phyloP scores from a whole-genome alignment of 2,329 filamentous ascomycete genomes.

The Fusarium napiforme region DNA sequence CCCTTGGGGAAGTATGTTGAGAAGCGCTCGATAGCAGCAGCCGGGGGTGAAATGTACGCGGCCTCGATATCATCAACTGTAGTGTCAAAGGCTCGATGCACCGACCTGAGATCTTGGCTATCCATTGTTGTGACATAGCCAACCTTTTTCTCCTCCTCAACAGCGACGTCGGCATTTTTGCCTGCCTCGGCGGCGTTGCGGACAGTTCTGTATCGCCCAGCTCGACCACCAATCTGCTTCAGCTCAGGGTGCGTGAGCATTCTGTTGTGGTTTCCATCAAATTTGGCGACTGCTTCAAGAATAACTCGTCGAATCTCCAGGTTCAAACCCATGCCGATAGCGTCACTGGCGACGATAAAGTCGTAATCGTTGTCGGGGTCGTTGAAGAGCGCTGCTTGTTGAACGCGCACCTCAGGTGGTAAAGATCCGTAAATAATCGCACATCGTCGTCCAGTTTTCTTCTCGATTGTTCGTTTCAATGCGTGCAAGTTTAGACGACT shows the following conservation, averaged over 20 bases:
- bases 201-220: conserved; percentile 83
- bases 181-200: conserved; percentile 41
- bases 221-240: conserved; percentile 94
- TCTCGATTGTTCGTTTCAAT: conserved; percentile 82
- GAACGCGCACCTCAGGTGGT: conserved; percentile 90
- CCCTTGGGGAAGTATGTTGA: conserved; percentile 82
- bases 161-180: conserved; percentile 1
- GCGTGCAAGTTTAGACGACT: conserved; percentile 84
- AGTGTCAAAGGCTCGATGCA: conserved; percentile 70
- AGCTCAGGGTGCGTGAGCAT: conserved; percentile 78
- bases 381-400: conserved; percentile 94
- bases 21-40: conserved; percentile 77
- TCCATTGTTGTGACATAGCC: conserved; percentile 86
- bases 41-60: conserved; percentile 81
- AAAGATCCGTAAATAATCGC: conserved; percentile 93
- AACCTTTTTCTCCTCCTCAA: conserved; percentile 55
- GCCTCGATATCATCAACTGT: conserved; percentile 73
- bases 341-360: conserved; percentile 91
- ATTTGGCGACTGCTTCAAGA: conserved; percentile 83
- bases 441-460: conserved; percentile 78
- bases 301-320: conserved; percentile 90
- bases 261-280: conserved; percentile 67
- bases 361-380: conserved; percentile 96
- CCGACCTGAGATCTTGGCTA: conserved; percentile 69
- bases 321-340: conserved; percentile 97